These are phyloP conservation scores for Melastoma malabathricum DNA, from an alignment of 345 rosid species.

Conservation along the genomic window DNA sequence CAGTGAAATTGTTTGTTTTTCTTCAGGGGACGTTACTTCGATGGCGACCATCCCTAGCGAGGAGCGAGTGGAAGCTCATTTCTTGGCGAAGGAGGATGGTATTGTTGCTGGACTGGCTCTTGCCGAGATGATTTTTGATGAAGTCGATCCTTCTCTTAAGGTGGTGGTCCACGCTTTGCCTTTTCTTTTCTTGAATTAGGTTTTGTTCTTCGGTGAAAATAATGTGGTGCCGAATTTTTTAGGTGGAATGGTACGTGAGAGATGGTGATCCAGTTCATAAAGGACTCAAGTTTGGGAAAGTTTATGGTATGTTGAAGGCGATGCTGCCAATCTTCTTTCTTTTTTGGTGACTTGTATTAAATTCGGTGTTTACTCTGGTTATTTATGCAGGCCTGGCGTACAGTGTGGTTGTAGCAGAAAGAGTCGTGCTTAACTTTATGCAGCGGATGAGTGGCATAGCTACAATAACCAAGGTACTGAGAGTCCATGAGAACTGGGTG, in stretches of 20 bases:
- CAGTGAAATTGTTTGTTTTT: not conserved
- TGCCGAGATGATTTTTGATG: slow-evolving; percentile 74
- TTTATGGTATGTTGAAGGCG: slow-evolving; percentile 28
- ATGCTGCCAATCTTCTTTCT: not conserved
- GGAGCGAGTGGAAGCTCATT: slow-evolving; percentile 83
- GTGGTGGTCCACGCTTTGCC: slow-evolving; percentile 15
- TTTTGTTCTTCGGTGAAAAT: no score
- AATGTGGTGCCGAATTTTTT: not conserved
- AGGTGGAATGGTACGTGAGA: slow-evolving; percentile 76
- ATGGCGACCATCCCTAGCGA: slow-evolving; percentile 77
- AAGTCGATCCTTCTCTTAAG: slow-evolving; percentile 78
- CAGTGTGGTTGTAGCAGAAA: slow-evolving; percentile 77
- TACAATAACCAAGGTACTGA: slow-evolving; percentile 68
- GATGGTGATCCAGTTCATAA: slow-evolving; percentile 80
- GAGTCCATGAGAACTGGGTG: not conserved
- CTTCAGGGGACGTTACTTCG: slow-evolving; percentile 84
- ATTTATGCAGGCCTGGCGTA: slow-evolving; percentile 55
- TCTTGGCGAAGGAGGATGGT: slow-evolving; percentile 90
- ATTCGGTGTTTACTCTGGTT: no score
- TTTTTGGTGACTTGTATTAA: not conserved
- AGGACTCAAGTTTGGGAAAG: slow-evolving; percentile 90
- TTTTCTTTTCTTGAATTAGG: not conserved
- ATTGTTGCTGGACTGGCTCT: slow-evolving; percentile 71
- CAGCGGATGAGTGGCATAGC: slow-evolving; percentile 99
- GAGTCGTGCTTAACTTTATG: slow-evolving; percentile 87